These are phyloP conservation scores for Rhizopogon roseolus DNA, from an alignment of 768 basidiomycete genomes.

Conservation along the genomic window DNA sequence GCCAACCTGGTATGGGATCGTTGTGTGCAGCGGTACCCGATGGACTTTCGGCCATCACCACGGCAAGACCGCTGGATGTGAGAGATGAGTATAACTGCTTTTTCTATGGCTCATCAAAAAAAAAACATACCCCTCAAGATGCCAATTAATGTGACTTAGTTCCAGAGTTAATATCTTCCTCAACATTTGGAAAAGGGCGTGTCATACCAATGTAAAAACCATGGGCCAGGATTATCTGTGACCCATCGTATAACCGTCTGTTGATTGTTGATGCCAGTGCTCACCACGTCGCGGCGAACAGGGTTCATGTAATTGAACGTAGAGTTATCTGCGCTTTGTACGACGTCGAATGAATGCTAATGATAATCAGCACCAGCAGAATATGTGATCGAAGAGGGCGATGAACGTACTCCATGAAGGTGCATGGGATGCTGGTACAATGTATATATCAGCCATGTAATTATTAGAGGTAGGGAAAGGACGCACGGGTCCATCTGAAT, in stretches of 20 bases:
- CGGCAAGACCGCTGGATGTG: too few relatives aligned
- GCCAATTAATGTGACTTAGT: conserved; percentile 11
- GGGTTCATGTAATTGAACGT: conserved; percentile 49
- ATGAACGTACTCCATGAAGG: conserved; percentile 34
- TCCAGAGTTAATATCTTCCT: not conserved
- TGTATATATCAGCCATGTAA: not conserved
- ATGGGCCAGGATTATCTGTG: conserved; percentile 50
- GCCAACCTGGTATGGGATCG: too few relatives aligned
- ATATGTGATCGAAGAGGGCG: too few relatives aligned
- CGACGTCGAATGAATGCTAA: conserved; percentile 42
- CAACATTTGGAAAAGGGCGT: not conserved
- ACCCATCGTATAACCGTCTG: conserved; percentile 40
- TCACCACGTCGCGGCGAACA: conserved; percentile 41
- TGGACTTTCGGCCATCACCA: too few relatives aligned
- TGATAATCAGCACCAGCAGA: not conserved
- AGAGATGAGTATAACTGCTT: too few relatives aligned
- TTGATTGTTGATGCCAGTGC: conserved; percentile 12
- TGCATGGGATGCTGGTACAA: conserved; percentile 37
- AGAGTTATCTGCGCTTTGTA: conserved; percentile 34
- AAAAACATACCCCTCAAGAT: conserved; percentile 10
- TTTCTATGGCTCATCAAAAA: too few relatives aligned
- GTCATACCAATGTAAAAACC: conserved; percentile 19
- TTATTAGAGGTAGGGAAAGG: too few relatives aligned
- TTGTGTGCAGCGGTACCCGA: not conserved
- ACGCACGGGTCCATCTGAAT: not conserved